These are phyloP conservation scores for Boletus tomentosulus DNA, from an alignment of 768 basidiomycete species.

Conservation along the genomic window DNA sequence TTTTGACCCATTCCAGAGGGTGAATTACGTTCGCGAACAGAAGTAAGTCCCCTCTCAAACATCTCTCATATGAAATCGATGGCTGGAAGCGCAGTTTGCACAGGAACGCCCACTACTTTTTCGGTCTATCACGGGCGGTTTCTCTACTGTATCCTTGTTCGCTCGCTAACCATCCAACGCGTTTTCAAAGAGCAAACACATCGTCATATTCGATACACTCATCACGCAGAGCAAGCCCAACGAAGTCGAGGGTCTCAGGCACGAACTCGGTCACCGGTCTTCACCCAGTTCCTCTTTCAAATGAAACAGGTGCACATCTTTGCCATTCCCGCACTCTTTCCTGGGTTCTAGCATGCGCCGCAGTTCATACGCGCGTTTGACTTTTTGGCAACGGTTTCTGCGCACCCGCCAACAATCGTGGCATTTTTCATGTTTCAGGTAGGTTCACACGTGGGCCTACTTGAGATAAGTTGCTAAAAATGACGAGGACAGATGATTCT, in stretches of 20 bases:
- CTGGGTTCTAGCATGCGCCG: slow-evolving; percentile 79
- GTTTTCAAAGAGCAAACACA: slow-evolving; percentile 81
- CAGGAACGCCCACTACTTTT: too few species aligned
- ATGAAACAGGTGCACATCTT: slow-evolving; percentile 88
- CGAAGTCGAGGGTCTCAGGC: slow-evolving; percentile 93
- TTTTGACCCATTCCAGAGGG: too few species aligned
- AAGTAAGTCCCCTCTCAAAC: too few species aligned
- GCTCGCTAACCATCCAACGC: too few species aligned
- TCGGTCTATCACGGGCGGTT: too few species aligned
- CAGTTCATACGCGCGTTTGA: slow-evolving; percentile 78
- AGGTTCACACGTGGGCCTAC: not conserved
- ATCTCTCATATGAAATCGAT: too few species aligned
- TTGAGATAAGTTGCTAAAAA: not conserved
- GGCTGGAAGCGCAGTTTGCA: too few species aligned
- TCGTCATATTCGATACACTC: slow-evolving; percentile 96
- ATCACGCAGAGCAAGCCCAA: slow-evolving; percentile 87
- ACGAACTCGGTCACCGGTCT: slow-evolving; percentile 96
- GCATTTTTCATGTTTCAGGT: slow-evolving; percentile 86
- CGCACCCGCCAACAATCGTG: slow-evolving; percentile 72
- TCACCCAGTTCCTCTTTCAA: slow-evolving; percentile 80
- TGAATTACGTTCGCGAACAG: too few species aligned
- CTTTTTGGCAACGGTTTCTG: slow-evolving; percentile 63
- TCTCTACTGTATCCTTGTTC: too few species aligned
- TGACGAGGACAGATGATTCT: slow-evolving; percentile 58
- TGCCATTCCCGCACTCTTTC: slow-evolving; percentile 79